phyloP scores from a whole-genome alignment of 1,284 basidiomycete genomes.

The Sanguinoderma infundibulare region DNA sequence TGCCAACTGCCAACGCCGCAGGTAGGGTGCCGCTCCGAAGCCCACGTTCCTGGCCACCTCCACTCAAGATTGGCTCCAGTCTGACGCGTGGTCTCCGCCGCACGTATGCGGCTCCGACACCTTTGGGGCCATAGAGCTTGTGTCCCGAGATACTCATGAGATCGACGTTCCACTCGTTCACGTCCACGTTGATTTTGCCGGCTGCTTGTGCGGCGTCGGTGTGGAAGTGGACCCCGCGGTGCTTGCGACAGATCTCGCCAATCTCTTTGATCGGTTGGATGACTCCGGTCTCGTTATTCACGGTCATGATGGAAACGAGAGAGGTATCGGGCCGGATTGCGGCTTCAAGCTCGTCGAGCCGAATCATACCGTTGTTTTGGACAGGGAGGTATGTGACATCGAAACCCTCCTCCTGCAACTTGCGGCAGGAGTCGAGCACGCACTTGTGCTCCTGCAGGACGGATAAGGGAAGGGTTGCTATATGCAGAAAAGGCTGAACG shows the following conservation, averaged over 20 bases:
- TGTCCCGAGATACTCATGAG: slow-evolving; percentile 96
- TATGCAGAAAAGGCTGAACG: slow-evolving; percentile 32
- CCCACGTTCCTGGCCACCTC: slow-evolving; percentile 98
- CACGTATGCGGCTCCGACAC: slow-evolving; percentile 94
- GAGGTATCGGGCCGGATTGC: slow-evolving; percentile 39
- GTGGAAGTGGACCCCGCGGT: slow-evolving; percentile 93
- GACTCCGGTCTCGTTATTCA: slow-evolving; percentile 99
- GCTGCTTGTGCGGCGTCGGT: slow-evolving; percentile 97
- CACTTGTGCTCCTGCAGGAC: slow-evolving; percentile 93
- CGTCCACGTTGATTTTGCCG: slow-evolving; percentile 91
- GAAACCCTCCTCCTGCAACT: slow-evolving; percentile 95
- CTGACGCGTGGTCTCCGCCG: slow-evolving; percentile 92
- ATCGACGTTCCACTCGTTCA: slow-evolving; percentile 96
- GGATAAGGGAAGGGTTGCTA: background rate
- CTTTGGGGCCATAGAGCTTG: slow-evolving; percentile 99
- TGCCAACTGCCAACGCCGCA: slow-evolving; percentile 88
- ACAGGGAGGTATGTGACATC: slow-evolving; percentile 98
- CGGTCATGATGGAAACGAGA: slow-evolving; percentile 89
- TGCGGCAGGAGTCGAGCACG: slow-evolving; percentile 97
- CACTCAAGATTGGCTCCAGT: slow-evolving; percentile 93
- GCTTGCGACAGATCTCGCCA: slow-evolving; percentile 80
- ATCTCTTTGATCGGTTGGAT: slow-evolving; percentile 98
- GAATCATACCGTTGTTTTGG: slow-evolving; percentile 82
- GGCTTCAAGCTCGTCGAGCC: slow-evolving; percentile 41
- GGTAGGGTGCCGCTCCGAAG: slow-evolving; percentile 93